Conservation (phyloP, 495 filamentous ascomycete genomes). For the Aspergillus hancockii region DNA sequence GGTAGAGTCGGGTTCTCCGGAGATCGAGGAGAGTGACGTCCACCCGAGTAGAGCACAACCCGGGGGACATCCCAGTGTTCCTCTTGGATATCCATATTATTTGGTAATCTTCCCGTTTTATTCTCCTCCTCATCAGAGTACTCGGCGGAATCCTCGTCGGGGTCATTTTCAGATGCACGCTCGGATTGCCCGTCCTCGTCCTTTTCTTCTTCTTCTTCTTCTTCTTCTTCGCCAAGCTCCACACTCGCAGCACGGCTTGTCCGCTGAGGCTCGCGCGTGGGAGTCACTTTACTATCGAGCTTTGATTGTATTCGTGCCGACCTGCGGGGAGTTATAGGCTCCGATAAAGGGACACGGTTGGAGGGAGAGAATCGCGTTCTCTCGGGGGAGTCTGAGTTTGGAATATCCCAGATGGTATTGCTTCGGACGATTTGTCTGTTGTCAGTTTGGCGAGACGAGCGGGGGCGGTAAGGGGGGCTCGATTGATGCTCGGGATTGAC, state of each 20-base stretch:
- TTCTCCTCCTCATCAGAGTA: background rate
- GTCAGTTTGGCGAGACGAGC: background rate
- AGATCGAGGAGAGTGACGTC: background rate
- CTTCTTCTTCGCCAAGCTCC: constrained; percentile 4
- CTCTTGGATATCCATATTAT: background rate
- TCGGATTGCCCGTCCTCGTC: background rate
- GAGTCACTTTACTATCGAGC: background rate
- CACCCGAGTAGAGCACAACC: background rate
- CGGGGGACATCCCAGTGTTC: background rate
- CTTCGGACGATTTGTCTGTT: background rate
- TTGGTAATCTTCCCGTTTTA: background rate
- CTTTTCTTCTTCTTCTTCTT: background rate
- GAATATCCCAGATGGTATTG: background rate
- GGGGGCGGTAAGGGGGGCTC: background rate
- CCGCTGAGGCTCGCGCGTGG: background rate
- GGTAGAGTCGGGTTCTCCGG: background rate
- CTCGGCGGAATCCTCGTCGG: background rate
- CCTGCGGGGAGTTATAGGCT: background rate
- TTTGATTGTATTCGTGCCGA: background rate
- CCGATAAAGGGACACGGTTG: background rate
- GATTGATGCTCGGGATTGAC: background rate
- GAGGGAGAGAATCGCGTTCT: background rate
- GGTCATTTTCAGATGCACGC: background rate
- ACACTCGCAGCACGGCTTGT: background rate
- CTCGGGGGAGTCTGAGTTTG: background rate